Percentiles rank a stretch among this genome's conserved stretches.
phyloP scores from a whole-genome alignment of 805 yeast species.

The Sugiyamaella boreocaroliniensis region DNA sequence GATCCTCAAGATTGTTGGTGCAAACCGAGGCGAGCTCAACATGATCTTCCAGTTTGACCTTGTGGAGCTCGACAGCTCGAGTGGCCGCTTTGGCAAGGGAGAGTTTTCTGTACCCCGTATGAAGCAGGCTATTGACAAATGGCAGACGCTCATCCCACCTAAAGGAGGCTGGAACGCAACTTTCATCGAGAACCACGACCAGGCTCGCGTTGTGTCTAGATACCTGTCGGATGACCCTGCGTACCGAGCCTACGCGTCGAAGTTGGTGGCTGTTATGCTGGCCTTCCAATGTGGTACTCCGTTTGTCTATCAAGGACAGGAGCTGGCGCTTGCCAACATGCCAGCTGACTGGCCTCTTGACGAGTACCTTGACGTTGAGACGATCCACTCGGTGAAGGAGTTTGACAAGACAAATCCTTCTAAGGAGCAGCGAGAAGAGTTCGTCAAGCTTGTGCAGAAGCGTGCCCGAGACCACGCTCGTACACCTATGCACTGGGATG shows the following conservation, averaged over 20 bases:
- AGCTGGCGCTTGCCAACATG: conserved; percentile 49
- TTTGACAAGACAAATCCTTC: conserved; percentile 23
- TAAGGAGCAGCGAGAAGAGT: conserved; percentile 15
- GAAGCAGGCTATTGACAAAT: conserved; percentile 1
- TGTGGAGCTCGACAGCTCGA: conserved; percentile 3
- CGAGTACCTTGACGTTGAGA: conserved; percentile 47
- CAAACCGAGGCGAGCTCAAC: conserved; percentile 22
- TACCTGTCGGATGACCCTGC: conserved; percentile 41
- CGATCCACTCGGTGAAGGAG: conserved; percentile 37
- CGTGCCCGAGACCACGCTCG: conserved; percentile 48
- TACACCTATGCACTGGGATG: conserved; percentile 53
- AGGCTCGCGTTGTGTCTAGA: conserved; percentile 47
- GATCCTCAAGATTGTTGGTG: conserved; percentile 20
- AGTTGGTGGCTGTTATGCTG: conserved; percentile 42
- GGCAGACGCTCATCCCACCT: conserved; percentile 34
- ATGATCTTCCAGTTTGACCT: conserved; percentile 25
- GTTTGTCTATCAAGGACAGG: conserved; percentile 57
- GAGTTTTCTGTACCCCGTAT: not conserved
- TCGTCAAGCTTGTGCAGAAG: conserved; percentile 18
- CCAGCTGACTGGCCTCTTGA: conserved; percentile 41
- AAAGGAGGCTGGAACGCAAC: conserved; percentile 54
- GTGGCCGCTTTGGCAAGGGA: not conserved
- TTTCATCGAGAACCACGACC: conserved; percentile 55
- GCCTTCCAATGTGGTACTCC: conserved; percentile 47
- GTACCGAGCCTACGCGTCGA: conserved; percentile 38